Evolutionary conservation across 192 early-diverging fungal genomes (phyloP).

Genomic region (Phycomyces blakesleeanus): DNA sequence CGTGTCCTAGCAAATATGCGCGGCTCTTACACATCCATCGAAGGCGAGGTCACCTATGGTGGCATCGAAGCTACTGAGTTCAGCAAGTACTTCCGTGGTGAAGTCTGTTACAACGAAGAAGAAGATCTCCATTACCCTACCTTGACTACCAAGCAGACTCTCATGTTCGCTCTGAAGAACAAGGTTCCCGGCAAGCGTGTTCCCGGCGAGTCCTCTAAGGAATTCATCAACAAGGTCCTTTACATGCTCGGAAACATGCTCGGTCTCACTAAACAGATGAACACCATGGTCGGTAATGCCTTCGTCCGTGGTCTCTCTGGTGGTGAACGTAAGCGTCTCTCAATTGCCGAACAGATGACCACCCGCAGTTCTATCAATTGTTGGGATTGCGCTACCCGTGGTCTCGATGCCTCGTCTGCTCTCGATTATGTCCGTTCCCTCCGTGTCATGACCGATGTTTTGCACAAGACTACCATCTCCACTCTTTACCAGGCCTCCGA

Average conservation of each 20-base stretch:
- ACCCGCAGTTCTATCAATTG: slow-evolving; percentile 54
- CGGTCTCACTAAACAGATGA: slow-evolving; percentile 54
- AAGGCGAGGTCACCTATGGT: slow-evolving; percentile 61
- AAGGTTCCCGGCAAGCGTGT: slow-evolving; percentile 57
- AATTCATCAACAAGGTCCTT: slow-evolving; percentile 39
- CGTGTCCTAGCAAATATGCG: slow-evolving; percentile 55
- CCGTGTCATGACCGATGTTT: slow-evolving; percentile 64
- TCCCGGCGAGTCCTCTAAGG: slow-evolving; percentile 23
- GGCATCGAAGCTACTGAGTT: slow-evolving; percentile 66
- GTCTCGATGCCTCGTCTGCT: slow-evolving; percentile 74
- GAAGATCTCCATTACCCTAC: slow-evolving; percentile 54
- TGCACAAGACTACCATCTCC: slow-evolving; percentile 58
- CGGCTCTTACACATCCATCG: slow-evolving; percentile 39
- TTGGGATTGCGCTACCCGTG: slow-evolving; percentile 71
- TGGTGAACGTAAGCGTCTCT: slow-evolving; percentile 72
- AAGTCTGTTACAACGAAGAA: slow-evolving; percentile 79
- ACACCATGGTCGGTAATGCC: slow-evolving; percentile 64
- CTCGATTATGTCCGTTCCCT: slow-evolving; percentile 72
- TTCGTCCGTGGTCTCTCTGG: slow-evolving; percentile 71
- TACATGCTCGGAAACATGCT: slow-evolving; percentile 53
- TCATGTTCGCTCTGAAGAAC: slow-evolving; percentile 71
- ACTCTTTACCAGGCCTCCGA: slow-evolving; percentile 75
- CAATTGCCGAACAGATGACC: slow-evolving; percentile 70
- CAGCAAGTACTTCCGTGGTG: slow-evolving; percentile 57
- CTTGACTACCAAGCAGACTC: slow-evolving; percentile 73